Conservation (phyloP, 2,329 filamentous ascomycete genomes). For the Colletotrichum sp. region DNA sequence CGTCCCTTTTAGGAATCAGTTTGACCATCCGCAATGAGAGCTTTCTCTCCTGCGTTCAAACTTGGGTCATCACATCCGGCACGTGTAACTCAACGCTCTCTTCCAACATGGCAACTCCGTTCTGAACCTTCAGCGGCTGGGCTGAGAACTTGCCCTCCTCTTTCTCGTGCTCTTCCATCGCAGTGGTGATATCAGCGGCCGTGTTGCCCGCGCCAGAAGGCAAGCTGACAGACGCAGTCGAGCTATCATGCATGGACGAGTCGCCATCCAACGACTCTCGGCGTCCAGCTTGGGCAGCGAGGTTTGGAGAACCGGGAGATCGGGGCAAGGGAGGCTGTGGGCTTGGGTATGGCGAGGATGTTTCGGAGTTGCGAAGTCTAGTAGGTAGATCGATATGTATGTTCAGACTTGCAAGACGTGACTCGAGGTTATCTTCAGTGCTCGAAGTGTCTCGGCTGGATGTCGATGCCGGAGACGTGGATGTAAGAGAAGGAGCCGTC, state of each 20-base stretch:
- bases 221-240: neutral
- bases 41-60: constrained; percentile 4
- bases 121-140: constrained; percentile 50
- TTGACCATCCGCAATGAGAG: neutral
- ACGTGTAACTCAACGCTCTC: constrained; percentile 55
- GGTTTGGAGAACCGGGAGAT: constrained; percentile 5
- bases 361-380: neutral
- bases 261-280: neutral
- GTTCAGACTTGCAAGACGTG: neutral
- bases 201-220: neutral
- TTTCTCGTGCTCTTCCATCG: constrained; percentile 36
- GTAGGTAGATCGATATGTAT: neutral
- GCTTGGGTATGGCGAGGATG: neutral
- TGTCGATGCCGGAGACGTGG: neutral
- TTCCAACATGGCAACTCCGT: constrained; percentile 61
- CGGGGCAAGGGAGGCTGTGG: constrained; percentile 2
- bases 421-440: neutral
- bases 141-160: constrained; percentile 36
- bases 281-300: neutral
- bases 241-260: neutral
- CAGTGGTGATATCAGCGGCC: neutral
- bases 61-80: constrained; percentile 46
- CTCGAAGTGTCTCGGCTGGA: neutral
- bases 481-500: neutral
- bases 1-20: neutral